Evolutionary conservation across 768 basidiomycete species (phyloP).

Genomic region (Daedaleopsis sinensis): DNA sequence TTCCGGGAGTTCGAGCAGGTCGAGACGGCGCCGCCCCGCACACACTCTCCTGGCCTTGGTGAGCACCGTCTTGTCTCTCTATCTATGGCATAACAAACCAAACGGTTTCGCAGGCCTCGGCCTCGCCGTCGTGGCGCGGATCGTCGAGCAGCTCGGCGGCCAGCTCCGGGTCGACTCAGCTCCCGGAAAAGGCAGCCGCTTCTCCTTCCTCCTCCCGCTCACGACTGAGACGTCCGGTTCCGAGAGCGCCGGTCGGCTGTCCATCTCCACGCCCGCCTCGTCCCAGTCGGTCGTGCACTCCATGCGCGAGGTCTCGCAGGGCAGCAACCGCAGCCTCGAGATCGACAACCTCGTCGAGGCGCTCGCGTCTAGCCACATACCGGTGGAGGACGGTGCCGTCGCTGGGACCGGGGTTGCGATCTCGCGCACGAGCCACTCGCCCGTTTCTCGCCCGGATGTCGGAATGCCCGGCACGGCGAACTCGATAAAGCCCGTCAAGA

Average conservation of each 20-base stretch:
- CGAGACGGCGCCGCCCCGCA: constrained; percentile 50
- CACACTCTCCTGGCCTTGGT: constrained; percentile 51
- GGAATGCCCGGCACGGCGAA: constrained; percentile 30
- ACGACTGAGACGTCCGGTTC: constrained; percentile 36
- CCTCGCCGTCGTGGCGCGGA: constrained; percentile 78
- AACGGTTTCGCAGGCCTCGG: constrained; percentile 54
- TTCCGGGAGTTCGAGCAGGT: constrained; percentile 84
- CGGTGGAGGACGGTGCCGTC: constrained; percentile 1
- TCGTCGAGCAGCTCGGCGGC: constrained; percentile 78
- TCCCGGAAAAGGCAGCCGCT: constrained; percentile 65
- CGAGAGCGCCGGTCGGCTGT: background rate
- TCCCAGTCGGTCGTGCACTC: constrained; percentile 4
- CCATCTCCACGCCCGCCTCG: constrained; percentile 20
- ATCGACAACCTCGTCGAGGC: constrained; percentile 48
- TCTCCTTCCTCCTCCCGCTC: constrained; percentile 74
- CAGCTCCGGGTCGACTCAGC: constrained; percentile 79
- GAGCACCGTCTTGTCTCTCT: constrained; percentile 14
- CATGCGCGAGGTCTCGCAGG: constrained; percentile 26
- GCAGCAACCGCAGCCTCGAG: constrained; percentile 35
- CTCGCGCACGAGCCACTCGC: background rate
- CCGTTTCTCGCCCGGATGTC: background rate
- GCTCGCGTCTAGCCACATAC: constrained; percentile 34
- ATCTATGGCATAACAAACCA: background rate
- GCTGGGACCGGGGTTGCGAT: too few relatives aligned
- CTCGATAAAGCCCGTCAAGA: constrained; percentile 41